Evolutionary conservation across 2,329 filamentous ascomycete genomes (phyloP).

Genomic region (Aureobasidium sp.): DNA sequence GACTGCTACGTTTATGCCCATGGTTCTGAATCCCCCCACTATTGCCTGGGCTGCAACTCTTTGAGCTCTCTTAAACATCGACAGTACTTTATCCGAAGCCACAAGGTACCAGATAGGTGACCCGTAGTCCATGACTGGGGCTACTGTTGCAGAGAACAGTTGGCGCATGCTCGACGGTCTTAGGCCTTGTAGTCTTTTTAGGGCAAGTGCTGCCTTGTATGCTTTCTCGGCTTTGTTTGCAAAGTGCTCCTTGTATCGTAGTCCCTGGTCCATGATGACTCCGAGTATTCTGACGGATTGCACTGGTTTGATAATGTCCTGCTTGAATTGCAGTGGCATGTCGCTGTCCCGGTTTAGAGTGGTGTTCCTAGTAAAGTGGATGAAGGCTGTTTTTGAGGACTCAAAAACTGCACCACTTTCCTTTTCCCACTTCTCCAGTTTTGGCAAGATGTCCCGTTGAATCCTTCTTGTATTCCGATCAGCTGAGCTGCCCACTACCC

Average conservation of each 20-base stretch:
- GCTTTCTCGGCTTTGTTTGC: constrained; percentile 9
- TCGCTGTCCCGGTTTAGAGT: neutral
- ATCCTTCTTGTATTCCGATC: constrained; percentile 26
- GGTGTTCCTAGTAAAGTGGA: constrained; percentile 35
- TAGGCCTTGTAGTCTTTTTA: constrained; percentile 26
- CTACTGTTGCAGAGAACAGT: constrained; percentile 26
- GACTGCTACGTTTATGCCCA: no score
- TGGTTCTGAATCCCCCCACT: neutral
- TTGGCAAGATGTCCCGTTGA: constrained; percentile 24
- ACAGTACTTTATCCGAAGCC: neutral
- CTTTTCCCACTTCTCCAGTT: constrained; percentile 19
- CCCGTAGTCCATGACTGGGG: constrained; percentile 27
- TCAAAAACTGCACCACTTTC: constrained; percentile 37
- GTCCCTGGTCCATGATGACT: constrained; percentile 3
- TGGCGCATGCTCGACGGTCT: constrained; percentile 25
- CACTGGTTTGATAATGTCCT: neutral
- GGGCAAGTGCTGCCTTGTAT: no score
- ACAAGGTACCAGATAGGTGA: constrained; percentile 21
- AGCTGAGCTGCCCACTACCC: constrained; percentile 26
- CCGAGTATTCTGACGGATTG: neutral
- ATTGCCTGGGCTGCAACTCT: neutral
- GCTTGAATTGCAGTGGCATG: neutral
- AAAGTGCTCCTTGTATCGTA: constrained; percentile 3
- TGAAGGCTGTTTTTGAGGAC: constrained; percentile 38
- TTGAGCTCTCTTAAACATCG: neutral